These are phyloP conservation scores for Thyridium curvatum DNA, from an alignment of 2,329 filamentous ascomycete genomes.

Conservation along the genomic window DNA sequence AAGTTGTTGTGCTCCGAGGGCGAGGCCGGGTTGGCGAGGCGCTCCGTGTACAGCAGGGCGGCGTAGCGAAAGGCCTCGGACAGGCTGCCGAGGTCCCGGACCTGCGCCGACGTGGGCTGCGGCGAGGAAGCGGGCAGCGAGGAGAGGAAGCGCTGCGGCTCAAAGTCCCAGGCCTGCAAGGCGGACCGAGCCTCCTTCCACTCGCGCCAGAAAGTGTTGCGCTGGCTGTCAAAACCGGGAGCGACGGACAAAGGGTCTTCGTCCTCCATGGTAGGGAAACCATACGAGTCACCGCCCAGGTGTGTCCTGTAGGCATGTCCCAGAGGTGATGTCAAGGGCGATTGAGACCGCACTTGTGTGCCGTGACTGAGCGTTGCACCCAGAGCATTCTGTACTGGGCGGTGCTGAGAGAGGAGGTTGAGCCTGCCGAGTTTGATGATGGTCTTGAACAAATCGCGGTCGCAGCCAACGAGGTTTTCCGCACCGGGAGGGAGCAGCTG, in stretches of 20 bases:
- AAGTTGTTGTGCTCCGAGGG: slow-evolving; percentile 71
- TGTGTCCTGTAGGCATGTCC: slow-evolving; percentile 34
- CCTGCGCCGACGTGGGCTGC: slow-evolving; percentile 50
- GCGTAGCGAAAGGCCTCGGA: slow-evolving; percentile 89
- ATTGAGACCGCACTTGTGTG: slow-evolving; percentile 23
- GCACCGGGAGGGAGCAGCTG: slow-evolving; percentile 52
- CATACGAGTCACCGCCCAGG: slow-evolving; percentile 35
- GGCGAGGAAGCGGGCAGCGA: slow-evolving; percentile 32
- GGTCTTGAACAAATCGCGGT: slow-evolving; percentile 78
- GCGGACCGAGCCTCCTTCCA: slow-evolving; percentile 75
- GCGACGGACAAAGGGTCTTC: slow-evolving; percentile 43
- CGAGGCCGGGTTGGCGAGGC: slow-evolving; percentile 70
- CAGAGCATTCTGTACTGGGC: slow-evolving; percentile 39
- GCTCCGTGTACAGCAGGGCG: slow-evolving; percentile 83
- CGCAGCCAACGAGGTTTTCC: slow-evolving; percentile 84
- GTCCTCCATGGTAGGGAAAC: slow-evolving; percentile 39
- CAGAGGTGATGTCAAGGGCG: slow-evolving; percentile 33
- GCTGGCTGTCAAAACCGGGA: slow-evolving; percentile 49
- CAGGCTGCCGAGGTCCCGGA: slow-evolving; percentile 71
- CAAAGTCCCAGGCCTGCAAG: slow-evolving; percentile 77
- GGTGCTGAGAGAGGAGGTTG: slow-evolving; percentile 73
- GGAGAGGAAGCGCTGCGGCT: slow-evolving; percentile 43
- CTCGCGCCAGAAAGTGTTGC: slow-evolving; percentile 71
- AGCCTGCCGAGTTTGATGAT: slow-evolving; percentile 78
- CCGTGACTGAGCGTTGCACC: slow-evolving; percentile 12